A percentile compares a stretch with the other conserved stretches of the same genome.
phyloP scores from a whole-genome alignment of 192 early-diverging fungal genomes.

The Podila epigama region DNA sequence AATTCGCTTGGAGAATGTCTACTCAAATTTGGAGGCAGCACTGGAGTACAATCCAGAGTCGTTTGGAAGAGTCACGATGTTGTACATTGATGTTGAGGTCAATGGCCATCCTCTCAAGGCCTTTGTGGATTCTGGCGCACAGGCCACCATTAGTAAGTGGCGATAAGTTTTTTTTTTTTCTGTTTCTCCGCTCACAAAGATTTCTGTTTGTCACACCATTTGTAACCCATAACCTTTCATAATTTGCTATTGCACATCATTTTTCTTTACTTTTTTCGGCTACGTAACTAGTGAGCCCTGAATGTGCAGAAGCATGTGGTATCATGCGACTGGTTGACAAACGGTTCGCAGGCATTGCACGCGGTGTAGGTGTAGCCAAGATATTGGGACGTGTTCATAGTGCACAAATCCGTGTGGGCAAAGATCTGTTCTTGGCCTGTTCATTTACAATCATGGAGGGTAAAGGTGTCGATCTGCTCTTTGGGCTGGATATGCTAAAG shows the following conservation, averaged over 20 bases:
- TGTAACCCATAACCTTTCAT: not conserved
- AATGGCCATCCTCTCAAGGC: constrained; percentile 92
- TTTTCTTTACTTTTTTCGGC: not conserved
- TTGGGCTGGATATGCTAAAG: constrained; percentile 97
- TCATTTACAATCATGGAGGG: constrained; percentile 96
- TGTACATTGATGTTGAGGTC: constrained; percentile 90
- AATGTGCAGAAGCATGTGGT: constrained; percentile 76
- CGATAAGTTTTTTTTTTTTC: not conserved
- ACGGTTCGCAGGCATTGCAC: constrained; percentile 88
- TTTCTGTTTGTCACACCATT: not conserved
- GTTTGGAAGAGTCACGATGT: constrained; percentile 90
- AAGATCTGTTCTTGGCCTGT: constrained; percentile 77
- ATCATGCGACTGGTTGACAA: constrained; percentile 91
- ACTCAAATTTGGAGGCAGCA: constrained; percentile 82
- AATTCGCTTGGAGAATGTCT: constrained; percentile 86
- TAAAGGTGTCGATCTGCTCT: constrained; percentile 87
- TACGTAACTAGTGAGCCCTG: constrained; percentile 59
- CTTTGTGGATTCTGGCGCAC: constrained; percentile 97
- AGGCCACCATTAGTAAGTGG: constrained; percentile 87
- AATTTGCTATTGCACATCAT: not conserved
- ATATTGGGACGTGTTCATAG: constrained; percentile 94
- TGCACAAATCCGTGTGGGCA: constrained; percentile 84
- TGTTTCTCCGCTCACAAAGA: not conserved
- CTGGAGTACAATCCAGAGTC: constrained; percentile 96
- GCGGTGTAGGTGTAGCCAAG: constrained; percentile 96